Base-by-base conservation (phyloP, 192 early-diverging fungal species). In the Phycomyces blakesleeanus region DNA sequence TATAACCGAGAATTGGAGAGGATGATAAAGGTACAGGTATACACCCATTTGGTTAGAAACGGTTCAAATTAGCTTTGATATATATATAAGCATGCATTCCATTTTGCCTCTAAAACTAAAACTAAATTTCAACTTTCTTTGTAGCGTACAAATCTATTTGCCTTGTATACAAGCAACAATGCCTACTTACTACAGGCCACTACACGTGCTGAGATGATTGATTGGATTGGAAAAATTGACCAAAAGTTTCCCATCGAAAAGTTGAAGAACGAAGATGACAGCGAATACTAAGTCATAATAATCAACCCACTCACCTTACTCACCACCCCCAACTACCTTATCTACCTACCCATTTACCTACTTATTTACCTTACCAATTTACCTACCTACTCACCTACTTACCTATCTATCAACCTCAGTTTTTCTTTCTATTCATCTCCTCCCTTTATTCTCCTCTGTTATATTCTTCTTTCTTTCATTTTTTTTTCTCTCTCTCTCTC, bases 91-190 rank as follows among this genome's bases (percentile, higher is more conserved):
- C n/a, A n/a, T n/a, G n/a, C 53, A 67, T 11, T 91, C 87, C 87
- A 66, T 78, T 29, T 34, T 40, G 0, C n/a, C 34, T 25, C 29
- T 37, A 1, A 5, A 2, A 12, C 11, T 2, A 49, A 12, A 18
- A 14, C 16, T 44, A 12, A 37, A 16, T 5, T 41, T 16, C 37
- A 18, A n/a, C 55, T 29, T 51, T 63, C 55, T 56, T 58, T n/a
- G n/a, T 52, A 40, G 79, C 74, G 82, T 26, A 71, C 75, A 41
- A 70, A 80, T 59, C 82, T 89, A 16, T 92, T 92, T 80, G 76
- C 88, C 21, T 68, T 92, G 42, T 86, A 87, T 69, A 83, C 85
- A 37, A 78, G 76, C 51, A 87, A 85, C 52, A 84, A 82, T 57
- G 73, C 80, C 29, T 85, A 83, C 59, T 72, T 90, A 25, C 59